Evolutionary conservation across 2,329 filamentous ascomycete species (phyloP).

Genomic region (Fusarium mundagurra): DNA sequence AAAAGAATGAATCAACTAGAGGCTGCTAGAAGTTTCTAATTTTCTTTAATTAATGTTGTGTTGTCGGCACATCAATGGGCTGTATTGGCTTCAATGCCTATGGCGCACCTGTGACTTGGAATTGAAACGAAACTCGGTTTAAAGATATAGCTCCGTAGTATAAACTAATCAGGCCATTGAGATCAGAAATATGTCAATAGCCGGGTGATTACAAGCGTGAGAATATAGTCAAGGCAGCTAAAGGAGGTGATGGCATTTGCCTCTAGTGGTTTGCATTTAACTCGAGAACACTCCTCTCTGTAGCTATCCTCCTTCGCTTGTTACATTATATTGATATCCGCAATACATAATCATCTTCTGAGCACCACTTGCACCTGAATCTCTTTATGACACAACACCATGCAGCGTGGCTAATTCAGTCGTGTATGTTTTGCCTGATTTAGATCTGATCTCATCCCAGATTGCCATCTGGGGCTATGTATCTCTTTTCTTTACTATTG

Average conservation of each 20-base stretch:
- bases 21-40: background rate
- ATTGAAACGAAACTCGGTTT: background rate
- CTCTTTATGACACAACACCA: rapidly evolving
- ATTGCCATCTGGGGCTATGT: rapidly evolving
- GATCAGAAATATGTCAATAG: rapidly evolving
- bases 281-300: background rate
- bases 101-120: background rate
- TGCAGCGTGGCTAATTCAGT: background rate
- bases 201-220: rapidly evolving
- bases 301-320: rapidly evolving
- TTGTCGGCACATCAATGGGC: no score
- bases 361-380: rapidly evolving
- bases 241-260: background rate
- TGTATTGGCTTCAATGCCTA: rapidly evolving
- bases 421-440: background rate
- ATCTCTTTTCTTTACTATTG: background rate
- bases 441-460: rapidly evolving
- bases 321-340: rapidly evolving
- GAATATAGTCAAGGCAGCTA: background rate
- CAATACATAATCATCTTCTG: background rate
- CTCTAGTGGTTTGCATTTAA: background rate
- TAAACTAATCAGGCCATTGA: background rate
- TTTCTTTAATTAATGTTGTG: rapidly evolving
- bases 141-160: rapidly evolving
- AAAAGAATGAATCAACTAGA: background rate